These are phyloP conservation scores for Epichloe gansuensis DNA, from an alignment of 2,329 filamentous ascomycete genomes.

Conservation along the genomic window DNA sequence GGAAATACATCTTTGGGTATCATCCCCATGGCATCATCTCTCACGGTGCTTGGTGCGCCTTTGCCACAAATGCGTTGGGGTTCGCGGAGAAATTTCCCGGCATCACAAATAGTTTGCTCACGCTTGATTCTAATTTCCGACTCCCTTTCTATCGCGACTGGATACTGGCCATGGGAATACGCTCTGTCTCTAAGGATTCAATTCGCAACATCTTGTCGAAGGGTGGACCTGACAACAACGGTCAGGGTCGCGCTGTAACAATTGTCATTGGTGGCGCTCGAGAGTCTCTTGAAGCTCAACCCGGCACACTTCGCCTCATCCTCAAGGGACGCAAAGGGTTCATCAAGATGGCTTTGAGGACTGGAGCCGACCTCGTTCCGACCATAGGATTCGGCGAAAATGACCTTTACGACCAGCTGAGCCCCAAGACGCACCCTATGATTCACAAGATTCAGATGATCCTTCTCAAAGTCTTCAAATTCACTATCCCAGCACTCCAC, in stretches of 20 bases:
- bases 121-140: slow-evolving; percentile 90
- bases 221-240: slow-evolving; percentile 64
- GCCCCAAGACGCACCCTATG: slow-evolving; percentile 60
- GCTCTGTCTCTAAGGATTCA: slow-evolving; percentile 79
- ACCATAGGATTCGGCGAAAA: slow-evolving; percentile 92
- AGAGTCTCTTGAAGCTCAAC: slow-evolving; percentile 81
- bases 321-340: slow-evolving; percentile 81
- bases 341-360: slow-evolving; percentile 81
- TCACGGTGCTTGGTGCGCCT: slow-evolving; percentile 87
- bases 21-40: slow-evolving; percentile 97
- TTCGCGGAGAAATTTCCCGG: slow-evolving; percentile 83
- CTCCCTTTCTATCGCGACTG: slow-evolving; percentile 92
- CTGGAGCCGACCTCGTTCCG: slow-evolving; percentile 87
- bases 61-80: slow-evolving; percentile 78
- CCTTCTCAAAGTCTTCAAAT: slow-evolving; percentile 76
- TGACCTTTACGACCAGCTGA: slow-evolving; percentile 84
- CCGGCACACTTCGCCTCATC: slow-evolving; percentile 63
- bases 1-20: slow-evolving; percentile 95
- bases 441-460: slow-evolving; percentile 74
- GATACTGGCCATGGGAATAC: slow-evolving; percentile 74
- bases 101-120: slow-evolving; percentile 86
- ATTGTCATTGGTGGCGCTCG: slow-evolving; percentile 89
- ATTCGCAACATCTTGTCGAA: slow-evolving; percentile 78
- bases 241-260: slow-evolving; percentile 90
- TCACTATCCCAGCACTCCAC: slow-evolving; percentile 83